These are phyloP conservation scores for Amoeboradix gromovi DNA, from an alignment of 371 early-diverging fungal genomes.

Conservation along the genomic window DNA sequence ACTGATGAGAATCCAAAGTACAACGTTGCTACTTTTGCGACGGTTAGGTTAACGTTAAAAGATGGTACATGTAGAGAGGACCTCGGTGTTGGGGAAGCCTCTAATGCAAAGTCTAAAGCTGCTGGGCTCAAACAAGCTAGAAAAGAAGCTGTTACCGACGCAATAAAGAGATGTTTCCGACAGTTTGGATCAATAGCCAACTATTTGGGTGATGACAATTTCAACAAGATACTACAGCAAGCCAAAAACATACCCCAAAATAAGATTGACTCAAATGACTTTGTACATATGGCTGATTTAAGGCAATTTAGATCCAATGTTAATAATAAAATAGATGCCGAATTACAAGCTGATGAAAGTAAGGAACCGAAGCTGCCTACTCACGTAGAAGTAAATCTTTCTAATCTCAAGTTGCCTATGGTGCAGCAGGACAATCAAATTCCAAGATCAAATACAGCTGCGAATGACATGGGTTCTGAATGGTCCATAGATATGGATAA, in stretches of 20 bases:
- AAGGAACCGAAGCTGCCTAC: too few relatives aligned
- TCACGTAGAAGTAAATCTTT: too few relatives aligned
- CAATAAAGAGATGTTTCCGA: constrained; percentile 63
- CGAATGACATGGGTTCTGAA: too few relatives aligned
- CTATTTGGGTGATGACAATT: not conserved
- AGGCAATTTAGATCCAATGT: not conserved
- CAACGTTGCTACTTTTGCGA: constrained; percentile 45
- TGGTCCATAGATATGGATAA: too few relatives aligned
- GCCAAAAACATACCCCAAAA: not conserved
- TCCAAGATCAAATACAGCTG: too few relatives aligned
- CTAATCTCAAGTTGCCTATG: too few relatives aligned
- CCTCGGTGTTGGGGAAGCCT: constrained; percentile 54
- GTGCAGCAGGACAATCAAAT: too few relatives aligned
- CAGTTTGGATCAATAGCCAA: constrained; percentile 18
- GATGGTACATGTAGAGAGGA: constrained; percentile 88
- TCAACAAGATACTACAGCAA: not conserved
- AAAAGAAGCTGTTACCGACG: constrained; percentile 93
- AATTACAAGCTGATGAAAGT: too few relatives aligned
- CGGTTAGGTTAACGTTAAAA: constrained; percentile 55
- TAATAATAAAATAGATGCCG: too few relatives aligned
- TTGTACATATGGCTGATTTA: not conserved
- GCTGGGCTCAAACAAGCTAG: constrained; percentile 70
- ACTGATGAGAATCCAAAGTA: constrained; percentile 17
- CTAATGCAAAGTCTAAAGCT: constrained; percentile 49
- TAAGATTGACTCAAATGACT: not conserved